A percentile compares a stretch with the other conserved stretches of the same genome.
Evolutionary conservation across 1,139 yeast species (phyloP).

Genomic region (Geotrichum carabidarum): DNA sequence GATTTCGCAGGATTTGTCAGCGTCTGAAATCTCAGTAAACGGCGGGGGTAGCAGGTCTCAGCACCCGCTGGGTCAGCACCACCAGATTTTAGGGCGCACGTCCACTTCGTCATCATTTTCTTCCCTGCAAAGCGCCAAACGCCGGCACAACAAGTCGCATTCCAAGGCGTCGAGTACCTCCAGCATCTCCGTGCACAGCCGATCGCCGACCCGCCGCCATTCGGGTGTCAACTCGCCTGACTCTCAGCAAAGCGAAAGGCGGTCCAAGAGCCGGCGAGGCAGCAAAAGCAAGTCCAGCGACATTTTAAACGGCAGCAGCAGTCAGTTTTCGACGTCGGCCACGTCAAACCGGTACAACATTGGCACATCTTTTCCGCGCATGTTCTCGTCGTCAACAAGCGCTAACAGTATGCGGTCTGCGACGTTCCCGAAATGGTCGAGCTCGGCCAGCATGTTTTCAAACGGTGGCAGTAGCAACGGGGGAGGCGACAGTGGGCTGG

Average conservation of each 20-base stretch:
- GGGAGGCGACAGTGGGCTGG: too few relatives aligned
- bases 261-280: constrained; percentile 21
- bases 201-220: constrained; percentile 3
- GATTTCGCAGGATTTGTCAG: constrained; percentile 20
- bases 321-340: neutral
- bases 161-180: constrained; percentile 36
- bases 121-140: constrained; percentile 26
- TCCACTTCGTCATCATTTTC: constrained; percentile 37
- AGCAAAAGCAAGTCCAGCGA: constrained; percentile 20
- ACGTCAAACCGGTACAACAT: neutral
- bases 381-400: constrained; percentile 9
- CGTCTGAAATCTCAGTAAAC: constrained; percentile 16
- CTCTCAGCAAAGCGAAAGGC: neutral
- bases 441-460: neutral
- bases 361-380: constrained; percentile 11
- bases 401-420: neutral
- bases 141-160: constrained; percentile 25
- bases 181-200: constrained; percentile 29
- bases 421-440: neutral
- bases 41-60: neutral
- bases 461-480: neutral
- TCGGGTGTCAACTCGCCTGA: constrained; percentile 1
- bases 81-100: constrained; percentile 29
- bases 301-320: constrained; percentile 7
- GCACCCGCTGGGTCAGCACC: constrained; percentile 6